These are phyloP conservation scores for Tulasnella calospora DNA, from an alignment of 768 basidiomycete species.

Conservation along the genomic window DNA sequence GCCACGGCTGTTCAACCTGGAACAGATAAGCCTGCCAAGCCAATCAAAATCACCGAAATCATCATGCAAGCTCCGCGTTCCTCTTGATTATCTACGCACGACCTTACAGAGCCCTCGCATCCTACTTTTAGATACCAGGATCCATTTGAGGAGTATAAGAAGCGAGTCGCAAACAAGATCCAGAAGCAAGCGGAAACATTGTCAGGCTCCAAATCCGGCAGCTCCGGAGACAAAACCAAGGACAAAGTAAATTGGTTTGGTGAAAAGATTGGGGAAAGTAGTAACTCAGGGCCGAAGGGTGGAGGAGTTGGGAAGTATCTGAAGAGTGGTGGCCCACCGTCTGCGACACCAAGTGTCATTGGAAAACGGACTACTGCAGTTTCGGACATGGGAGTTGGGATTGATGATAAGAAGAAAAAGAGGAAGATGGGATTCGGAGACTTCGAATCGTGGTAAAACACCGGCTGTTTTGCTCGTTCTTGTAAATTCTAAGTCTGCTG, in stretches of 20 bases:
- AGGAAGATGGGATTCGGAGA: constrained; percentile 85
- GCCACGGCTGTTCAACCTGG: constrained; percentile 73
- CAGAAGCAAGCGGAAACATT: constrained; percentile 44
- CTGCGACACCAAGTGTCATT: background rate
- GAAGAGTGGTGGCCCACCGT: constrained; percentile 31
- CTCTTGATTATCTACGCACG: background rate
- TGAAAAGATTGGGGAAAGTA: constrained; percentile 62
- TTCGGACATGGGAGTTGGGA: constrained; percentile 26
- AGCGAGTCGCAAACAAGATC: constrained; percentile 71
- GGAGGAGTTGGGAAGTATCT: constrained; percentile 76
- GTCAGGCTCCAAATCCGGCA: background rate
- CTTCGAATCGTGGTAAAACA: constrained; percentile 47
- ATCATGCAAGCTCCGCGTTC: constrained; percentile 58
- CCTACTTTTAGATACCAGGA: constrained; percentile 71
- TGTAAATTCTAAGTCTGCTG: background rate
- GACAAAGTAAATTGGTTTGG: constrained; percentile 85
- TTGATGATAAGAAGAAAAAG: constrained; percentile 67
- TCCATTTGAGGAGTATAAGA: constrained; percentile 91
- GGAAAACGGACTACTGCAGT: constrained; percentile 42
- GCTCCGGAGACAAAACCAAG: constrained; percentile 36
- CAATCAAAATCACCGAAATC: constrained; percentile 78
- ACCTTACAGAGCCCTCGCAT: background rate
- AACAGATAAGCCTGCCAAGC: constrained; percentile 80
- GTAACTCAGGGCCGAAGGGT: constrained; percentile 33
- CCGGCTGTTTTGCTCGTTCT: background rate